Base-by-base conservation (phyloP, 148 eudicot genomes). In the Nepenthes gracilis region DNA sequence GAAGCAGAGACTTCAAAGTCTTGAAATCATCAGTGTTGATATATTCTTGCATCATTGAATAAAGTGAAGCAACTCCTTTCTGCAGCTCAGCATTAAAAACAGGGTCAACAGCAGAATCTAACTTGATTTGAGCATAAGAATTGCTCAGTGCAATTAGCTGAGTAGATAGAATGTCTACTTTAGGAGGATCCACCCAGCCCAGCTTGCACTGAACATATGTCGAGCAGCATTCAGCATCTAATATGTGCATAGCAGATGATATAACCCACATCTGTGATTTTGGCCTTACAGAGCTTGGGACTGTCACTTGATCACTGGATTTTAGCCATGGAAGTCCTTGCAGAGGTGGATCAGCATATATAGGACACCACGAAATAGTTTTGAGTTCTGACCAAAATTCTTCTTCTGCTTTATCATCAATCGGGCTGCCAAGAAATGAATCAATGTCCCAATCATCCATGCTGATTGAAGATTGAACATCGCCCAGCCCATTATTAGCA, bases 201-300 rank as follows among this genome's bases (percentile, higher is more conserved):
- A 93, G 81, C 77, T 82, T 86, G 49, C 59, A 35, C 62, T 84
- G 89, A 8, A 88, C 58, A 71, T 74, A 78, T 34, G 63, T 48
- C 4, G 95, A 88, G 71, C 43, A 61, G 69, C 85, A 84, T 53
- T 89, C 89, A 50, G 89, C 88, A 74, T 84, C 85, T 74, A 93
- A 68, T 66, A 93, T 80, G 70, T 83, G 81, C 84, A 88, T 77
- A 61, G 76, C 76, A 65, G 87, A 86, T 49, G 99, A 93, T 76
- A 86, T 85, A 61, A 83, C 65, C 99, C 96, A 93, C 82, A 88
- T 83, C 62, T 93, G 95, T 60, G 96, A 82, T 70, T 79, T 78
- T 36, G 95, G 99, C 63, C 99, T 80, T 62, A 80, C 90, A 66
- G 36, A 69, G 70, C 64, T 68, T 4, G 99, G 99, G 57, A 88